Conservation (phyloP, 2,329 filamentous ascomycete species). For the Tolypocladium tundrense region DNA sequence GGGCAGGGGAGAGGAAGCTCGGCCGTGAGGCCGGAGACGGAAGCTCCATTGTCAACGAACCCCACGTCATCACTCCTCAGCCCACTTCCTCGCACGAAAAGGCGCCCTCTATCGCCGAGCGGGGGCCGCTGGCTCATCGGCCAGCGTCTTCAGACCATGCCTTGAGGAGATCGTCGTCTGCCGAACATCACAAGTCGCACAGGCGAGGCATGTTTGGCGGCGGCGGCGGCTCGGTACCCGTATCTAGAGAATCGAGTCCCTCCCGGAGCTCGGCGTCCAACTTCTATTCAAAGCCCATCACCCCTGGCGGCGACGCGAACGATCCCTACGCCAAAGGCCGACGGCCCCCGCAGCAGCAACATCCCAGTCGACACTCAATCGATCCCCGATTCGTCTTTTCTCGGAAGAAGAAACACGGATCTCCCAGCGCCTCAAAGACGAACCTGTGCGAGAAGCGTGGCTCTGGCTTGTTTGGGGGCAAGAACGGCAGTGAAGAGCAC, state of each 20-base stretch:
- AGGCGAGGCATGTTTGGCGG: slow-evolving; percentile 44
- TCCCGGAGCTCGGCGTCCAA: slow-evolving; percentile 51
- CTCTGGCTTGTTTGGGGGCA: slow-evolving; percentile 27
- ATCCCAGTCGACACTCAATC: slow-evolving; percentile 50
- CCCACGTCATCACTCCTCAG: slow-evolving; percentile 55
- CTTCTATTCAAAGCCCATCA: slow-evolving; percentile 64
- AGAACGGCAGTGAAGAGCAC: slow-evolving; percentile 26
- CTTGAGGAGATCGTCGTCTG: slow-evolving; percentile 30
- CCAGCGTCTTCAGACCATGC: slow-evolving; percentile 31
- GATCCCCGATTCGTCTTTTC: slow-evolving; percentile 81
- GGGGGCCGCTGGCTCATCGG: slow-evolving; percentile 29
- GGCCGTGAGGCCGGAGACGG: slow-evolving; percentile 23
- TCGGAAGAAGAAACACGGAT: slow-evolving; percentile 57
- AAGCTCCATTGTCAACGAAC: slow-evolving; percentile 27
- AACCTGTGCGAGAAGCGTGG: slow-evolving; percentile 45
- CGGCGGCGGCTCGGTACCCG: slow-evolving; percentile 43
- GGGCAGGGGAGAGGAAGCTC: slow-evolving; percentile 15
- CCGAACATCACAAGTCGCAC: slow-evolving; percentile 31
- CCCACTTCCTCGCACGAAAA: slow-evolving; percentile 49
- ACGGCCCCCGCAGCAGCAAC: slow-evolving; percentile 58
- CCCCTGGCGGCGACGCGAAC: slow-evolving; percentile 67
- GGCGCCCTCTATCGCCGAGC: slow-evolving; percentile 29
- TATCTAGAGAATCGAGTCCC: slow-evolving; percentile 53
- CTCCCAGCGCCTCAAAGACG: slow-evolving; percentile 41
- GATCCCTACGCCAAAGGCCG: slow-evolving; percentile 82